These are phyloP conservation scores for Zymoseptoria pseudotritici DNA, from an alignment of 2,329 filamentous ascomycete species.

Conservation along the genomic window DNA sequence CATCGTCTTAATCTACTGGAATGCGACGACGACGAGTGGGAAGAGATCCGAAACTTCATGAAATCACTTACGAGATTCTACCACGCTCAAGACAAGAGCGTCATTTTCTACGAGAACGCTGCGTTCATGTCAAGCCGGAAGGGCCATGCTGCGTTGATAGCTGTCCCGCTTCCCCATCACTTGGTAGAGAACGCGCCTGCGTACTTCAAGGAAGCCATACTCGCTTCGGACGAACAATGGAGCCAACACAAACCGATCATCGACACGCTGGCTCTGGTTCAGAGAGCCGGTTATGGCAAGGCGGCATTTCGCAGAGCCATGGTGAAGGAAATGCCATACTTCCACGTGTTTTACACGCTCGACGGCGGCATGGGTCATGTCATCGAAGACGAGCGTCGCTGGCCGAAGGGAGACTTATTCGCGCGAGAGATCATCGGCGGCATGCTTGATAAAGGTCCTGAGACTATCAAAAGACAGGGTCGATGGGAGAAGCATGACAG, in stretches of 20 bases:
- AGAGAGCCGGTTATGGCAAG: slow-evolving; percentile 62
- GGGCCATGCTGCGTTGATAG: slow-evolving; percentile 77
- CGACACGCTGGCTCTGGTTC: slow-evolving; percentile 63
- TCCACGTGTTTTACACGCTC: slow-evolving; percentile 90
- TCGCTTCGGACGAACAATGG: slow-evolving; percentile 87
- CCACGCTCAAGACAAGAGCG: slow-evolving; percentile 82
- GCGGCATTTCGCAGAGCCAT: slow-evolving; percentile 73
- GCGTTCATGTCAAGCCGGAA: slow-evolving; percentile 64
- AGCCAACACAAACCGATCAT: slow-evolving; percentile 91
- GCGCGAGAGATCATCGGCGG: slow-evolving; percentile 86
- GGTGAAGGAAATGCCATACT: slow-evolving; percentile 96
- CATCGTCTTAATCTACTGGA: slow-evolving; percentile 88
- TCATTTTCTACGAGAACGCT: slow-evolving; percentile 97
- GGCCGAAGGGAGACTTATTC: slow-evolving; percentile 89
- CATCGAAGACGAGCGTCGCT: slow-evolving; percentile 75
- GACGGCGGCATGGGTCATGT: slow-evolving; percentile 90
- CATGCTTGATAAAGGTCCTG: slow-evolving; percentile 75
- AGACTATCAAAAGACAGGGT: slow-evolving; percentile 84
- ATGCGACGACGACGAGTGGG: slow-evolving; percentile 98
- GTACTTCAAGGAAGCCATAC: slow-evolving; percentile 91
- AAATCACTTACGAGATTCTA: slow-evolving; percentile 92
- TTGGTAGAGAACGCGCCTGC: slow-evolving; percentile 88
- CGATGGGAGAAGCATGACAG: slow-evolving; percentile 65
- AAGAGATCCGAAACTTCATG: slow-evolving; percentile 98
- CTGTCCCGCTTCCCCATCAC: slow-evolving; percentile 79